A percentile compares a stretch with the other conserved stretches of the same genome.
These are phyloP conservation scores for Leucaena leucocephala DNA, from an alignment of 306 rosid genomes.

Conservation along the genomic window DNA sequence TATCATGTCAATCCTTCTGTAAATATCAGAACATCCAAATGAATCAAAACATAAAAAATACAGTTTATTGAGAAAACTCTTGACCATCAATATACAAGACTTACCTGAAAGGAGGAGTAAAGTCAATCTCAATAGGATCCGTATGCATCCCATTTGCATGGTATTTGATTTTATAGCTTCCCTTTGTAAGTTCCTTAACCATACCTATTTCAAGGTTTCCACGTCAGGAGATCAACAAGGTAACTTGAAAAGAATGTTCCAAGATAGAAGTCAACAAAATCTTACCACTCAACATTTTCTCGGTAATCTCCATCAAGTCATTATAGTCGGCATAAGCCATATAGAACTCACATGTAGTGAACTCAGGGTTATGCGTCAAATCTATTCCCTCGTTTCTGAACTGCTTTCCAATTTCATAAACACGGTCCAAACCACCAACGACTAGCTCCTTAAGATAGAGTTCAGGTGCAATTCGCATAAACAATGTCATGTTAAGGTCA, in stretches of 20 bases:
- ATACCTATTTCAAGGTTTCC: conserved; percentile 55
- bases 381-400: conserved; percentile 98
- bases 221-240: conserved; percentile 33
- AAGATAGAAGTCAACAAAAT: conserved; percentile 4
- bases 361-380: conserved; percentile 95
- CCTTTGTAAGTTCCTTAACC: conserved; percentile 83
- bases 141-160: conserved; percentile 78
- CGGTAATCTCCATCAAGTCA: conserved; percentile 85
- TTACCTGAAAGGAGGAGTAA: conserved; percentile 77
- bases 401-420: conserved; percentile 97
- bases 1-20: conserved; percentile 93
- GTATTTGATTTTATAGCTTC: conserved; percentile 77
- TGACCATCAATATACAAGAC: conserved; percentile 19
- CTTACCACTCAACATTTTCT: conserved; percentile 88
- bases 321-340: conserved; percentile 90
- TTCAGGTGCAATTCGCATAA: conserved; percentile 94
- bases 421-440: conserved; percentile 96
- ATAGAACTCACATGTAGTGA: conserved; percentile 95
- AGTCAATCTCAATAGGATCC: conserved; percentile 75
- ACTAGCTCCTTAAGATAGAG: conserved; percentile 90
- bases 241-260: conserved; percentile 11
- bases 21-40: conserved; percentile 35
- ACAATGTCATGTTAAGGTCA: conserved; percentile 83
- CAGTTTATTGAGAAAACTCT: neutral
- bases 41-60: conserved; percentile 15